Conservation (phyloP, 2,329 filamentous ascomycete species). For the Calycina marina region DNA sequence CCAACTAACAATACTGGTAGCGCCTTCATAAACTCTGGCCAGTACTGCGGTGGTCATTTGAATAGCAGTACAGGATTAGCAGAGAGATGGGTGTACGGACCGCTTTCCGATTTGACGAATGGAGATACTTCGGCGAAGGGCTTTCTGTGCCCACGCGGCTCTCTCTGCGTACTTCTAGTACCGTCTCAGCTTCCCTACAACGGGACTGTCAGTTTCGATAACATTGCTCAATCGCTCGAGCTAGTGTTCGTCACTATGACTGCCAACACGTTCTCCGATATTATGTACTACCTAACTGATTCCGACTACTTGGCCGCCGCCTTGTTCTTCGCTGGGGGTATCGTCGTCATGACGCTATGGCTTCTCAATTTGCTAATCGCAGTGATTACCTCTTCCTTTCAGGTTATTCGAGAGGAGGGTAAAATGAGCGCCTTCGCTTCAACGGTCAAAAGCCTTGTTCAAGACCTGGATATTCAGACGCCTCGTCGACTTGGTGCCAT, state of each 20-base stretch:
- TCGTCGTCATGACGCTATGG: constrained; percentile 92
- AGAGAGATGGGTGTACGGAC: constrained; percentile 51
- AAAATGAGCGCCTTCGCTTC: constrained; percentile 84
- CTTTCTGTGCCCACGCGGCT: constrained; percentile 73
- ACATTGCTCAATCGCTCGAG: constrained; percentile 82
- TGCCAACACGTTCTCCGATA: constrained; percentile 87
- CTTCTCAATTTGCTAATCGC: constrained; percentile 88
- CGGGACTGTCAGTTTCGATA: constrained; percentile 85
- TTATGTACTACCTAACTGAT: constrained; percentile 86
- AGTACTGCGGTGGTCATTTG: constrained; percentile 80
- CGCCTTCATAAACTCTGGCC: constrained; percentile 47
- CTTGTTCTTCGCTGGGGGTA: constrained; percentile 57
- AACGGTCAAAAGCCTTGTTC: constrained; percentile 36
- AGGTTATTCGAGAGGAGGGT: constrained; percentile 94
- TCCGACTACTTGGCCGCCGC: constrained; percentile 82
- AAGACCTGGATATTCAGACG: constrained; percentile 20
- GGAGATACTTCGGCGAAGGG: constrained; percentile 55
- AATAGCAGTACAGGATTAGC: constrained; percentile 39
- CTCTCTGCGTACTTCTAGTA: constrained; percentile 62
- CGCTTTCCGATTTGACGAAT: constrained; percentile 24
- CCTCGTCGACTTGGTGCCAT: constrained; percentile 33
- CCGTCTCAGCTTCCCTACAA: constrained; percentile 53
- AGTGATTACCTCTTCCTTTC: constrained; percentile 96
- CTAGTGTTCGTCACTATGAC: constrained; percentile 98
- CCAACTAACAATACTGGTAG: constrained; percentile 32